These are phyloP conservation scores for Penicillium sp. DNA, from an alignment of 2,329 filamentous ascomycete species.

Conservation along the genomic window DNA sequence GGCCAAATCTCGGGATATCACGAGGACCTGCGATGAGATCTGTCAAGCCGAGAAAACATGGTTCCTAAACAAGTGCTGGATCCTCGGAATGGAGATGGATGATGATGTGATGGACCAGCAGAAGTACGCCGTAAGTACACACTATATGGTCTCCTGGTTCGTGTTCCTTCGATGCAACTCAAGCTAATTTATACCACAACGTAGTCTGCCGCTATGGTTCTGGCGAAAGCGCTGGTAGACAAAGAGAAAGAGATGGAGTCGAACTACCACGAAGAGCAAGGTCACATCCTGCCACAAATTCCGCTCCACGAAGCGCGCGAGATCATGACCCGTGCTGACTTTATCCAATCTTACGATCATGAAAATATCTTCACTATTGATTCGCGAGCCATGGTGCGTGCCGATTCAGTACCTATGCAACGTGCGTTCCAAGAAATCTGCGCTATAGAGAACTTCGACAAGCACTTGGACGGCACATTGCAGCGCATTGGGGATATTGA, in stretches of 20 bases:
- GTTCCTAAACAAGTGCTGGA: slow-evolving; percentile 78
- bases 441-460: slow-evolving; percentile 70
- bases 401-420: slow-evolving; percentile 95
- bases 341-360: slow-evolving; percentile 88
- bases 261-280: slow-evolving; percentile 64
- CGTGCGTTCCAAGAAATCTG: slow-evolving; percentile 86
- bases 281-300: slow-evolving; percentile 77
- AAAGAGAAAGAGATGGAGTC: slow-evolving; percentile 63
- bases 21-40: slow-evolving; percentile 72
- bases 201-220: slow-evolving; percentile 85
- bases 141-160: not conserved
- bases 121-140: slow-evolving; percentile 76
- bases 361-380: slow-evolving; percentile 96
- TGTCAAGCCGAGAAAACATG: slow-evolving; percentile 71
- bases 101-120: slow-evolving; percentile 99
- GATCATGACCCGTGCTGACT: slow-evolving; percentile 94
- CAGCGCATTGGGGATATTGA: slow-evolving; percentile 90
- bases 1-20: slow-evolving; percentile 81
- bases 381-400: slow-evolving; percentile 78
- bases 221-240: slow-evolving; percentile 88
- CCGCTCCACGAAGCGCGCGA: slow-evolving; percentile 80
- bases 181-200: slow-evolving; percentile 17
- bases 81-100: slow-evolving; percentile 75
- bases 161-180: not conserved
- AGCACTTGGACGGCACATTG: slow-evolving; percentile 78